phyloP scores from a whole-genome alignment of 176 grass and related monocot genomes.

The Eleusine coracana region DNA sequence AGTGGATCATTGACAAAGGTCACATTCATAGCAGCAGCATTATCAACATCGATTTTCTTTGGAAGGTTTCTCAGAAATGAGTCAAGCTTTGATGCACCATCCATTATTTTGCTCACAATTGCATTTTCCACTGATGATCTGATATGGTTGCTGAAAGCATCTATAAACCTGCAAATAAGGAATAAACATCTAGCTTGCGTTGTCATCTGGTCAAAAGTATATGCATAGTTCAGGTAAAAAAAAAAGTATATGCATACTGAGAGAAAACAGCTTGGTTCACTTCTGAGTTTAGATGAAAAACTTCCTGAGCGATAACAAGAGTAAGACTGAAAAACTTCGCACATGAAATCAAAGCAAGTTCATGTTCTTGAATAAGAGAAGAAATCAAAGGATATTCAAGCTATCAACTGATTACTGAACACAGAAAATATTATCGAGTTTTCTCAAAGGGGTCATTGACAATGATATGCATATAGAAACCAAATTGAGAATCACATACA shows the following conservation, averaged over 20 bases:
- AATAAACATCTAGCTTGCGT: conserved; percentile 30
- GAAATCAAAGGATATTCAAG: conserved; percentile 1
- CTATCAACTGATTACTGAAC: background rate
- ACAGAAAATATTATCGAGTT: conserved; percentile 4
- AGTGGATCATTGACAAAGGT: conserved; percentile 82
- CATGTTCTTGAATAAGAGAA: background rate
- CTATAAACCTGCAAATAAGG: conserved; percentile 67
- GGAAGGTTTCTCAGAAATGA: conserved; percentile 72
- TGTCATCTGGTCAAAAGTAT: conserved; percentile 12
- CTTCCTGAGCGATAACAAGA: background rate
- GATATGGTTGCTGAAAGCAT: conserved; percentile 82
- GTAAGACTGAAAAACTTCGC: background rate
- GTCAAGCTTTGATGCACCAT: conserved; percentile 77
- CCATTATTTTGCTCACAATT: conserved; percentile 70
- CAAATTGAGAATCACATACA: conserved; percentile 50
- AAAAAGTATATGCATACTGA: background rate
- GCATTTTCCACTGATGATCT: conserved; percentile 80
- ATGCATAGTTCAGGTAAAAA: no score
- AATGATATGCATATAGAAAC: conserved; percentile 5
- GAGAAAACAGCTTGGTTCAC: conserved; percentile 15
- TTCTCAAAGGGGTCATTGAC: background rate
- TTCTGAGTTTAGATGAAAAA: conserved; percentile 4
- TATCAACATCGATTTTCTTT: conserved; percentile 82
- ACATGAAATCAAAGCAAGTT: conserved; percentile 7
- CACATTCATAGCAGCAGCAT: conserved; percentile 70